Conservation (phyloP, 495 filamentous ascomycete species). For the Talaromyces adpressus region DNA sequence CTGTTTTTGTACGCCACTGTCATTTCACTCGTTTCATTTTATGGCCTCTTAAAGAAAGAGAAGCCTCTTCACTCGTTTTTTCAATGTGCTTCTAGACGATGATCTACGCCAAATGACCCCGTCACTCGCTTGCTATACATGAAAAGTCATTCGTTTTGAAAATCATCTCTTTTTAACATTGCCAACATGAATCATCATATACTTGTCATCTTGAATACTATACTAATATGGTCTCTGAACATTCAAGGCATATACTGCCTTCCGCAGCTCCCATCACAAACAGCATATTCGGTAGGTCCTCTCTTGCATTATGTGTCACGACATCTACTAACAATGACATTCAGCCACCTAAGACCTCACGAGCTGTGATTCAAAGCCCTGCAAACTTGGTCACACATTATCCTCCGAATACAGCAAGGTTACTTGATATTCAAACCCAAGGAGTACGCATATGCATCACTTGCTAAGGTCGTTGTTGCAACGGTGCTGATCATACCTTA, state of each 20-base stretch:
- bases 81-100: neutral
- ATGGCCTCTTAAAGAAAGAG: neutral
- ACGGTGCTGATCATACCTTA: constrained; percentile 7
- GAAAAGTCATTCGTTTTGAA: neutral
- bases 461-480: neutral
- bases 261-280: neutral
- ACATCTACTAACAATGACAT: neutral
- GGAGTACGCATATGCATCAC: constrained; percentile 1
- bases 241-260: neutral
- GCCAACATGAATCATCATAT: neutral
- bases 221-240: constrained; percentile 10
- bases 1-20: neutral
- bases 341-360: neutral
- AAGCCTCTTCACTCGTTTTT: neutral
- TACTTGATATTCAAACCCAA: neutral
- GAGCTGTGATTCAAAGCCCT: neutral
- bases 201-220: neutral
- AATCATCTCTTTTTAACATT: neutral
- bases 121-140: neutral
- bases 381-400: constrained; percentile 3
- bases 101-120: neutral
- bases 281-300: constrained; percentile 4
- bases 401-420: constrained; percentile 1
- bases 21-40: neutral
- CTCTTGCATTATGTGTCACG: neutral